phyloP scores from a whole-genome alignment of 345 rosid species.

The Aurinia saxatilis region DNA sequence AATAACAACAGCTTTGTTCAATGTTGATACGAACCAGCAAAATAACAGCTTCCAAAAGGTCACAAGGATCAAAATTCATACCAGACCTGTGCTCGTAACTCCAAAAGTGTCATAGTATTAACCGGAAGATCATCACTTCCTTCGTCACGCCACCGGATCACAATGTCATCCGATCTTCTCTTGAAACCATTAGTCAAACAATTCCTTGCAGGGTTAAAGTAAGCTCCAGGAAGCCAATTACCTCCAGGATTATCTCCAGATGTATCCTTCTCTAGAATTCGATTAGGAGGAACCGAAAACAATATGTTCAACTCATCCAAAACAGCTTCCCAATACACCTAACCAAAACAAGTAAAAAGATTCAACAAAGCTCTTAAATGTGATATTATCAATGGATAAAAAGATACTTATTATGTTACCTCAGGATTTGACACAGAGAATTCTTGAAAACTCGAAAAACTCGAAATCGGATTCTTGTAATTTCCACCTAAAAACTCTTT shows the following conservation, averaged over 20 bases:
- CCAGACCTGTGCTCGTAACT: constrained; percentile 77
- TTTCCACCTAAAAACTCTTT: constrained; percentile 60
- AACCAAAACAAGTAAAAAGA: constrained; percentile 1
- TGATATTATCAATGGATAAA: too few species aligned
- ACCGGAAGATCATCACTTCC: constrained; percentile 68
- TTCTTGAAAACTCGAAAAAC: constrained; percentile 76
- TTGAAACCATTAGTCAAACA: constrained; percentile 48
- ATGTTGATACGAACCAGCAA: background rate
- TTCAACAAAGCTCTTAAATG: background rate
- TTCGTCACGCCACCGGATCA: constrained; percentile 76
- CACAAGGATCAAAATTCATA: constrained; percentile 33
- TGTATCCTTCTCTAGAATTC: constrained; percentile 40
- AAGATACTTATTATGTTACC: too few species aligned
- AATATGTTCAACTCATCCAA: constrained; percentile 55
- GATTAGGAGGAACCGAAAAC: constrained; percentile 60
- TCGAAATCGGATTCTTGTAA: constrained; percentile 69
- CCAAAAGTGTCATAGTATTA: constrained; percentile 59
- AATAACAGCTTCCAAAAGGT: background rate
- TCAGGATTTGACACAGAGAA: constrained; percentile 84
- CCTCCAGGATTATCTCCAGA: constrained; percentile 59
- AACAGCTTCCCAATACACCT: constrained; percentile 84
- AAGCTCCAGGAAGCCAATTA: constrained; percentile 90
- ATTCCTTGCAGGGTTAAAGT: constrained; percentile 64
- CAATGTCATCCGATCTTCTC: constrained; percentile 54
- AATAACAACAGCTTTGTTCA: background rate